Evolutionary conservation across 1,139 yeast species (phyloP).

Genomic region (Hemisphaericaspora lyxosophila): DNA sequence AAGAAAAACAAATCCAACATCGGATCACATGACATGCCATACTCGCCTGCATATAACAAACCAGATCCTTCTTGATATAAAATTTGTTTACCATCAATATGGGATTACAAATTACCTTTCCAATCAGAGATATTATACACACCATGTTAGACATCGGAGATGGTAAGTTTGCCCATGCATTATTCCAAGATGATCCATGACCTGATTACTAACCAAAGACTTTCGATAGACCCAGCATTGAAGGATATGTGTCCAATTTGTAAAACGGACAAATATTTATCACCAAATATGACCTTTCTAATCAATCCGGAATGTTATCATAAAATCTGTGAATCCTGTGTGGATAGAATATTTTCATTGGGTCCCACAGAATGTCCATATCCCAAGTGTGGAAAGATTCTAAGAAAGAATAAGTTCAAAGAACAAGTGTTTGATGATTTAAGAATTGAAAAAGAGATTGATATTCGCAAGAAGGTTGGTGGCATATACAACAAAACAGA

Average conservation of each 20-base stretch:
- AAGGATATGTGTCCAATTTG: conserved; percentile 97
- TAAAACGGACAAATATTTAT: conserved; percentile 88
- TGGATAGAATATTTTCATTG: conserved; percentile 84
- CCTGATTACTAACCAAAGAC: conserved; percentile 1
- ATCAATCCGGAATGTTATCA: conserved; percentile 98
- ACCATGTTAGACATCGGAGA: conserved; percentile 5
- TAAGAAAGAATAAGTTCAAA: conserved; percentile 86
- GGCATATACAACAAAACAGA: conserved; percentile 78
- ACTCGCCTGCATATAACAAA: not conserved
- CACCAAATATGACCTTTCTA: conserved; percentile 89
- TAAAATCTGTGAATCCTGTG: conserved; percentile 95
- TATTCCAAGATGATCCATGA: not conserved
- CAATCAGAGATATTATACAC: not conserved
- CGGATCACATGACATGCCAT: no score
- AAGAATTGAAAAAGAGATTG: conserved; percentile 86
- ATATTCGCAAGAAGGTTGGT: conserved; percentile 76
- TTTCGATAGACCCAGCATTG: conserved; percentile 35
- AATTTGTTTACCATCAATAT: not conserved
- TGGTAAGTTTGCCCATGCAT: not conserved
- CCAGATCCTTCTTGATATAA: no score
- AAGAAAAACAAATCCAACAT: no score
- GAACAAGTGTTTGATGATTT: conserved; percentile 91
- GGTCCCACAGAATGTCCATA: conserved; percentile 99
- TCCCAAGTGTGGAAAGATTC: conserved; percentile 82
- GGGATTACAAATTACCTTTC: not conserved